Evolutionary conservation across 257 asterid genomes (phyloP).

Genomic region (Linaria vulgaris): DNA sequence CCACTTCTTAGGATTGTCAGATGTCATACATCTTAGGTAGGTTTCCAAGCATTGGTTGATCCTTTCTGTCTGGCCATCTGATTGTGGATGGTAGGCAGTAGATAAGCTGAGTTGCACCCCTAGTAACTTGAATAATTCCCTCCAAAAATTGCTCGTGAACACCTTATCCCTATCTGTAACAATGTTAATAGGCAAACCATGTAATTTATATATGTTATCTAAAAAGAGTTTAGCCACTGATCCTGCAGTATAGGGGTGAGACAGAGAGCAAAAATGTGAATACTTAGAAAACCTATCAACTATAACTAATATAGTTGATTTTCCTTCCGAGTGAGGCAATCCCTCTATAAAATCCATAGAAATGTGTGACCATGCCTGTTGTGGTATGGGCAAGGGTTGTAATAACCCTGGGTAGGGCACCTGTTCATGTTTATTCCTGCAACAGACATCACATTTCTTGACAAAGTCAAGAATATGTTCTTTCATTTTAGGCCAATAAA

Average conservation of each 20-base stretch:
- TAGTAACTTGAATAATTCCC: too few relatives aligned
- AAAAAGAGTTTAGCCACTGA: neutral
- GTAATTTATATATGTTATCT: neutral
- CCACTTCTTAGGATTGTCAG: too few relatives aligned
- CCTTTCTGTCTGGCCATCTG: too few relatives aligned
- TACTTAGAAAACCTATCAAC: neutral
- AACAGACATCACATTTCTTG: neutral
- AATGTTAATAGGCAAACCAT: neutral
- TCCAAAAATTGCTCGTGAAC: neutral
- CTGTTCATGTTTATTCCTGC: neutral
- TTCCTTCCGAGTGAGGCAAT: neutral
- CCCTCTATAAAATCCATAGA: too few relatives aligned
- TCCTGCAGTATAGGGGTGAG: neutral
- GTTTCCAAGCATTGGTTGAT: constrained; percentile 4
- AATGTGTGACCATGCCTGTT: too few relatives aligned
- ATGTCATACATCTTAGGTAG: neutral
- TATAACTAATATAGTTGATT: neutral
- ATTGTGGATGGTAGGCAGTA: too few relatives aligned
- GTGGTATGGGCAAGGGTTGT: too few relatives aligned
- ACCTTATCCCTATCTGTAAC: neutral
- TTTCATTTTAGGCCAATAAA: too few relatives aligned
- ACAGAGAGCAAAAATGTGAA: neutral
- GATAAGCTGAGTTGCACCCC: too few relatives aligned
- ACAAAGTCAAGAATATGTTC: too few relatives aligned
- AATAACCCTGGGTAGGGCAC: too few relatives aligned